phyloP scores from a whole-genome alignment of 176 grass and related monocot species.

The Poa pratensis region DNA sequence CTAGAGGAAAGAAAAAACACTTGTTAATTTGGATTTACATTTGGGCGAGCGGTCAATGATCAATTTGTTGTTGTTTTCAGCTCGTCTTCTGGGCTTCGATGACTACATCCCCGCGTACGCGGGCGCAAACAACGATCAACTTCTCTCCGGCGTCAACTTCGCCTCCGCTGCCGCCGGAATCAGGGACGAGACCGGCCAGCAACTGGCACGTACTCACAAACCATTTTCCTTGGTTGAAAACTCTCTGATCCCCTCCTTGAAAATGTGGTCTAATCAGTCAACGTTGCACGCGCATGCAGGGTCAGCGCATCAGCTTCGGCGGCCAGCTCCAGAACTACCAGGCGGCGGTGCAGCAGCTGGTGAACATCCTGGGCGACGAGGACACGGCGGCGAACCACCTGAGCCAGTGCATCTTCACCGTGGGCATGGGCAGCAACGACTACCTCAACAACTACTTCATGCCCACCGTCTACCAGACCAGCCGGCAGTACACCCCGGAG shows the following conservation, averaged over 20 bases:
- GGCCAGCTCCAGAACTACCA: constrained; percentile 85
- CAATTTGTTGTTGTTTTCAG: constrained; percentile 34
- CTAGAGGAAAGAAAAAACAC: not conserved
- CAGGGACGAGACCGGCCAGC: constrained; percentile 81
- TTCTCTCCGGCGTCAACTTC: constrained; percentile 85
- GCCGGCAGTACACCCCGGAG: constrained; percentile 73
- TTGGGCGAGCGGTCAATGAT: not conserved
- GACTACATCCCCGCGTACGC: constrained; percentile 77
- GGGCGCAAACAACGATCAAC: constrained; percentile 46
- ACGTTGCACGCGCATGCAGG: constrained; percentile 41
- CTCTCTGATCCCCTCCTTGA: not conserved
- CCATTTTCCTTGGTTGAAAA: too few relatives aligned
- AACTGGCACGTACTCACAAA: constrained; percentile 52
- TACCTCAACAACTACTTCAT: constrained; percentile 99
- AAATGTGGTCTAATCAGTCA: not conserved
- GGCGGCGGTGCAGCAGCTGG: constrained; percentile 68
- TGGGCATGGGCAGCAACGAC: constrained; percentile 96
- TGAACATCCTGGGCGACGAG: constrained; percentile 70
- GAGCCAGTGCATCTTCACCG: constrained; percentile 88
- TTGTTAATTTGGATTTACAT: not conserved
- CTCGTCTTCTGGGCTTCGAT: constrained; percentile 76
- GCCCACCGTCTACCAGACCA: constrained; percentile 63
- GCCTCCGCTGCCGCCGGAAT: constrained; percentile 93
- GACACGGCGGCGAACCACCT: constrained; percentile 70
- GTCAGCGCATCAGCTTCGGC: constrained; percentile 59